Percentiles rank a stretch among this genome's conserved stretches.
Evolutionary conservation across 306 rosid genomes (phyloP).

Genomic region (Sindora glabra): DNA sequence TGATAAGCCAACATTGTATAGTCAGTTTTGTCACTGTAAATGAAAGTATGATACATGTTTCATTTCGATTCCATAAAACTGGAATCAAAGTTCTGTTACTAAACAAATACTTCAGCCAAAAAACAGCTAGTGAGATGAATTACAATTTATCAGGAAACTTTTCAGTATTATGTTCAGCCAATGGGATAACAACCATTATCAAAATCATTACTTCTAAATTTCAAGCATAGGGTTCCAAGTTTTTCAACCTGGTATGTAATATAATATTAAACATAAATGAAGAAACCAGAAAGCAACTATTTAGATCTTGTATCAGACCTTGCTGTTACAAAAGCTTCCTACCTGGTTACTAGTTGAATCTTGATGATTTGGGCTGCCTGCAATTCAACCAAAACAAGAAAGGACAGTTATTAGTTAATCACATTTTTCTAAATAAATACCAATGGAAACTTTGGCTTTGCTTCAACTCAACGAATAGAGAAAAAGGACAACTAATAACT

Average conservation of each 20-base stretch:
- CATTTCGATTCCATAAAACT: not conserved
- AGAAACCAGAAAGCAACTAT: constrained; percentile 9
- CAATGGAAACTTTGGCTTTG: too few relatives aligned
- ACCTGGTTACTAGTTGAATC: constrained; percentile 57
- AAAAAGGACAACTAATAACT: too few relatives aligned
- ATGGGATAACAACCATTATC: not conserved
- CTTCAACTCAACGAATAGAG: too few relatives aligned
- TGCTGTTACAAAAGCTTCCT: constrained; percentile 23
- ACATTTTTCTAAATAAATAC: not conserved
- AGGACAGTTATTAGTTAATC: not conserved
- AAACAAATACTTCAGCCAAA: constrained; percentile 5
- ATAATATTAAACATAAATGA: constrained; percentile 15
- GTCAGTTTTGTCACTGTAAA: too few relatives aligned
- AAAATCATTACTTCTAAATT: constrained; percentile 17
- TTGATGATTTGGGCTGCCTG: constrained; percentile 25
- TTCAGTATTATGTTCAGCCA: constrained; percentile 9
- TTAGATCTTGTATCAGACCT: not conserved
- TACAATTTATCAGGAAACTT: not conserved
- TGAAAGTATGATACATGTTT: not conserved
- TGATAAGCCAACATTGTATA: too few relatives aligned
- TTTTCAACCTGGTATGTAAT: not conserved
- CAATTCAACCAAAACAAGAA: too few relatives aligned
- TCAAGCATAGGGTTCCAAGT: constrained; percentile 19
- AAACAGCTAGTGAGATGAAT: not conserved
- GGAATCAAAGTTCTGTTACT: not conserved